Evolutionary conservation across 768 basidiomycete species (phyloP).

Genomic region (Trametes punicea): DNA sequence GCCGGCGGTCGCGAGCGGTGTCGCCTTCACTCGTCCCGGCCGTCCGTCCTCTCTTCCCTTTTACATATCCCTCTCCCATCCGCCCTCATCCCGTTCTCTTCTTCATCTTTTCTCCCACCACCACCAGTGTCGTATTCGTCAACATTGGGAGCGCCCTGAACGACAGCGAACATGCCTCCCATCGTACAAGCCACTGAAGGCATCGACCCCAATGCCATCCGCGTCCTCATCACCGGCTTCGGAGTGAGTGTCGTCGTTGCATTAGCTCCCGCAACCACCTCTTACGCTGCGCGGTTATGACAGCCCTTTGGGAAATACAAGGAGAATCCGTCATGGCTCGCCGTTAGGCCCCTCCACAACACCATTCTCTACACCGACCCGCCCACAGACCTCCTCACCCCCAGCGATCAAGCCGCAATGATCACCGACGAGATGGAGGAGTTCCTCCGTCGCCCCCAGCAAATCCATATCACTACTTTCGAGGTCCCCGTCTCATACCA

Average conservation of each 20-base stretch:
- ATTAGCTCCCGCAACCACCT: background rate
- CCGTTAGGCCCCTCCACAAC: constrained; percentile 61
- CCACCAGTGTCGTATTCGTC: background rate
- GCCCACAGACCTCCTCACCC: constrained; percentile 2
- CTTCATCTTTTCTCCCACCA: background rate
- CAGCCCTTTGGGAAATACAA: constrained; percentile 25
- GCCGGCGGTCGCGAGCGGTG: background rate
- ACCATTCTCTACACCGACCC: constrained; percentile 41
- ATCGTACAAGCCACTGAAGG: constrained; percentile 24
- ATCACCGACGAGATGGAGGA: constrained; percentile 23
- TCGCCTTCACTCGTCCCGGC: background rate
- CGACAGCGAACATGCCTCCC: constrained; percentile 29
- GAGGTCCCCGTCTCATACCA: constrained; percentile 59
- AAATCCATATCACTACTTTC: constrained; percentile 59
- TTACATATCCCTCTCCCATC: background rate
- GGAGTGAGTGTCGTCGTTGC: no score
- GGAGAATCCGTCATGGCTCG: constrained; percentile 69
- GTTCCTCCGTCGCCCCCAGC: constrained; percentile 21
- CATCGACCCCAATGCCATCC: constrained; percentile 36
- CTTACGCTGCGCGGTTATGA: background rate
- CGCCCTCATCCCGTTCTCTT: background rate
- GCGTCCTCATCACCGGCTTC: constrained; percentile 51
- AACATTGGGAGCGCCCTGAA: background rate
- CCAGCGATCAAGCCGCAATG: constrained; percentile 28
- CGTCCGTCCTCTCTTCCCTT: background rate